Evolutionary conservation across 108 stramenopile genomes (phyloP).

Genomic region (Chaetoceros muelleri): DNA sequence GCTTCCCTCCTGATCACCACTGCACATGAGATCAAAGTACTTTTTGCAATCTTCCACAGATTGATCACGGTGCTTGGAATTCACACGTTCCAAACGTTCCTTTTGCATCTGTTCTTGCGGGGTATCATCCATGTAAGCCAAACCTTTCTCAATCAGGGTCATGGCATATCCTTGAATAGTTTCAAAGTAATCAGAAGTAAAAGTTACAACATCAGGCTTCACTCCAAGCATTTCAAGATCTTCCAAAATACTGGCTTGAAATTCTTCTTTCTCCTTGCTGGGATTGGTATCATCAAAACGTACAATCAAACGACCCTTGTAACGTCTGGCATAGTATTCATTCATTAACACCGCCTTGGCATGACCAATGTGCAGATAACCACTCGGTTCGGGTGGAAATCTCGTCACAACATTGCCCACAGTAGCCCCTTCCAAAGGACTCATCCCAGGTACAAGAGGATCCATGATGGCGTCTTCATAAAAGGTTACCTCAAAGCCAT

Average conservation of each 20-base stretch:
- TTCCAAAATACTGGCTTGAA: slow-evolving; percentile 79
- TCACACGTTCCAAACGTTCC: slow-evolving; percentile 65
- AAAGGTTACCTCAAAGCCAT: slow-evolving; percentile 44
- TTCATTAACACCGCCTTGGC: slow-evolving; percentile 97
- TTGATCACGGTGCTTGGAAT: slow-evolving; percentile 78
- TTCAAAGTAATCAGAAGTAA: slow-evolving; percentile 93
- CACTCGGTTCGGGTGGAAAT: slow-evolving; percentile 98
- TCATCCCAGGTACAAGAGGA: slow-evolving; percentile 64
- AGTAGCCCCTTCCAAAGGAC: slow-evolving; percentile 74
- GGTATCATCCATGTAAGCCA: slow-evolving; percentile 99
- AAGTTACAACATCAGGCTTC: slow-evolving; percentile 79
- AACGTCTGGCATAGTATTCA: slow-evolving; percentile 94
- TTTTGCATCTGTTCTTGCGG: slow-evolving; percentile 90
- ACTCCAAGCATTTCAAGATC: slow-evolving; percentile 77
- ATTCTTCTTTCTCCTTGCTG: slow-evolving; percentile 98
- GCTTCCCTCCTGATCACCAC: slow-evolving; percentile 62
- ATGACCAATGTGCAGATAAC: slow-evolving; percentile 99
- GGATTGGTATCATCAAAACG: slow-evolving; percentile 99
- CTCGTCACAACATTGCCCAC: slow-evolving; percentile 87
- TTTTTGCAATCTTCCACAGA: slow-evolving; percentile 61
- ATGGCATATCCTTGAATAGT: slow-evolving; percentile 79
- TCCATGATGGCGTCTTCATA: slow-evolving; percentile 24
- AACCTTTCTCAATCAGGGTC: slow-evolving; percentile 78
- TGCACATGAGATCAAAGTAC: slow-evolving; percentile 81
- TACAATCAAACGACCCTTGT: slow-evolving; percentile 86